A percentile compares a stretch with the other conserved stretches of the same genome.
Evolutionary conservation across 257 asterid species (phyloP).

Genomic region (Jaltomata sinuosa): DNA sequence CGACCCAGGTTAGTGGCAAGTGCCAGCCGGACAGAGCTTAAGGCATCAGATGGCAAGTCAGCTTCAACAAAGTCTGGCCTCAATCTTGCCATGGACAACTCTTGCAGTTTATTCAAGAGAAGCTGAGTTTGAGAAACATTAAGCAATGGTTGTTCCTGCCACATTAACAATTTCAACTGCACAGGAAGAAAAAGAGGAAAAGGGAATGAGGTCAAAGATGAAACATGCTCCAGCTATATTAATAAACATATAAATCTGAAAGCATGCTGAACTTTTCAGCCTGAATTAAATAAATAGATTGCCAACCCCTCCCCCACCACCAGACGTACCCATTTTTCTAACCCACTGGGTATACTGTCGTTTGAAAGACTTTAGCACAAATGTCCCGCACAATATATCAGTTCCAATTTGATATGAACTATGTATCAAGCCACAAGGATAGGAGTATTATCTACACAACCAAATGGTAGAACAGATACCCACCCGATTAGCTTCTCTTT

Average conservation of each 20-base stretch:
- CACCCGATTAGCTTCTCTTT: not conserved
- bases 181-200: not conserved
- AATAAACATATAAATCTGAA: not conserved
- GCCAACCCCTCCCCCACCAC: not conserved
- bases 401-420: not conserved
- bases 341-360: not conserved
- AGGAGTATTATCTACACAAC: not conserved
- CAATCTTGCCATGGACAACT: slow-evolving; percentile 65
- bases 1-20: slow-evolving; percentile 87
- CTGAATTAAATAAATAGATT: not conserved
- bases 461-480: not conserved
- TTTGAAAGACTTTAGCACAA: not conserved
- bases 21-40: slow-evolving; percentile 69
- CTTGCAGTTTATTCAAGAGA: slow-evolving; percentile 77
- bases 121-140: slow-evolving; percentile 68
- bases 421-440: not conserved
- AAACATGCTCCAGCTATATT: not conserved
- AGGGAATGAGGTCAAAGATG: not conserved
- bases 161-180: slow-evolving; percentile 78
- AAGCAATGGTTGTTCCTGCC: slow-evolving; percentile 62
- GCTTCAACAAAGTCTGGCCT: slow-evolving; percentile 64
- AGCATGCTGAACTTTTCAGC: not conserved
- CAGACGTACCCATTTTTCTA: not conserved
- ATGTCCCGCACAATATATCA: not conserved
- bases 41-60: slow-evolving; percentile 70